Evolutionary conservation across 163 green algal genomes (phyloP), one percentile per base, ranked within the genome.

Genomic region (Volvox carteri): DNA sequence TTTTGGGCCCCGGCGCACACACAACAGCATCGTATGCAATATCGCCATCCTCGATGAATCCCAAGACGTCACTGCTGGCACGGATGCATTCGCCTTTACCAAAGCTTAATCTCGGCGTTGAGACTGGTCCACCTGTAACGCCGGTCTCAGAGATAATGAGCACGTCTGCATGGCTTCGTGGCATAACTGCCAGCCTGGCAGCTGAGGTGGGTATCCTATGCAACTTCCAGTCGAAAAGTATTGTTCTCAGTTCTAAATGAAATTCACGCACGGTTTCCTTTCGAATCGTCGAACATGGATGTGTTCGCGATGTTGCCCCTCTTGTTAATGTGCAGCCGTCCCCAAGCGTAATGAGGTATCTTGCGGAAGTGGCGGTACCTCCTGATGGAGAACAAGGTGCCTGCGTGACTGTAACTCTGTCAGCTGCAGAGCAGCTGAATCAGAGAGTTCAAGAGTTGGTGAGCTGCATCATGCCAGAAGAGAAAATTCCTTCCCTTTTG

Each of bases 71-170:
- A 1, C 35, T 73, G 35, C 16, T 78, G 28, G 23, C 72, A 18
- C 56, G 86, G 8, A 46, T 93, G 48, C 79, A 92, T 48, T 95
- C 92, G 1, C 91, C 93, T 30, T 60, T 93, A 68, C 91, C 93
- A 0, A 81, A 91, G 44, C 89, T 94, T 90, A 91, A 92, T 14
- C 78, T 94, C 8, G 77, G 79, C 41, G n/a, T 56, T 23, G 30
- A 74, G 70, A 6, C 78, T 30, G 50, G 76, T 9, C 78, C 16
- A 52, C 80, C 44, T n/a, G 72, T 77, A 4, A 97, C 95, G 0
- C 95, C 95, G 8, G 86, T 97, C 33, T 94, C 81, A 5, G 91
- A 94, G 46, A 77, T 92, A 5, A 93, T 97, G 92, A 88, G 89
- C 1, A 78, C 91, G 4, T 84, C 93, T 2, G 67, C 90, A 6